Conservation (phyloP, 805 yeast species). For the Wickerhamomyces hampshirensis region DNA sequence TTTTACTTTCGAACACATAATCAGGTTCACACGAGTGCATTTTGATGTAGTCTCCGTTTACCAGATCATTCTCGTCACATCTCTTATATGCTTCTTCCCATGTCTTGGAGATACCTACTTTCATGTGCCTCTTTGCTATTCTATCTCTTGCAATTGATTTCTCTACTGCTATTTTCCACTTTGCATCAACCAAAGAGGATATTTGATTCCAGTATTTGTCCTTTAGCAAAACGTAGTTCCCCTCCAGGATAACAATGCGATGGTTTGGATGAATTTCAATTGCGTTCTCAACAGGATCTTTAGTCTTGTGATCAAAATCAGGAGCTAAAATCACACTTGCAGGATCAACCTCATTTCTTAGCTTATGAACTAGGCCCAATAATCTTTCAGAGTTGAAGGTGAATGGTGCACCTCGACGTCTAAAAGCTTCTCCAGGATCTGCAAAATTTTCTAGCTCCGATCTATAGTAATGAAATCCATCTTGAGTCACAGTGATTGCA, state of each 20-base stretch:
- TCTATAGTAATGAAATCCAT: slow-evolving; percentile 64
- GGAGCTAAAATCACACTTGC: slow-evolving; percentile 8
- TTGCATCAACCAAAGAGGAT: slow-evolving; percentile 7
- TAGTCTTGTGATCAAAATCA: slow-evolving; percentile 14
- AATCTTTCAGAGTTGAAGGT: slow-evolving; percentile 56
- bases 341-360: slow-evolving; percentile 8
- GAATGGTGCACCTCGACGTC: slow-evolving; percentile 76
- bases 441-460: slow-evolving; percentile 41
- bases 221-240: slow-evolving; percentile 14
- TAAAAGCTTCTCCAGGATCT: slow-evolving; percentile 52
- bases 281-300: slow-evolving; percentile 14
- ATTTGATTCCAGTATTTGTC: slow-evolving; percentile 14
- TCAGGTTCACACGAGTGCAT: slow-evolving; percentile 8
- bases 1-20: too few relatives aligned
- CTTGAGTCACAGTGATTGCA: slow-evolving; percentile 58
- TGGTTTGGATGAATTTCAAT: slow-evolving; percentile 10
- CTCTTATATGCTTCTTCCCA: slow-evolving; percentile 6
- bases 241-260: slow-evolving; percentile 16
- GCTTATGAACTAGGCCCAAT: slow-evolving; percentile 5
- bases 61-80: slow-evolving; percentile 8
- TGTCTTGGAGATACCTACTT: slow-evolving; percentile 3
- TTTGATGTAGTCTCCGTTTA: slow-evolving; percentile 8
- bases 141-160: slow-evolving; percentile 4
- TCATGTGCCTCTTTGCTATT: slow-evolving; percentile 9
- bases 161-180: slow-evolving; percentile 10